phyloP scores from a whole-genome alignment of 352 stramenopile species.

The Pythium phragmiticola region DNA sequence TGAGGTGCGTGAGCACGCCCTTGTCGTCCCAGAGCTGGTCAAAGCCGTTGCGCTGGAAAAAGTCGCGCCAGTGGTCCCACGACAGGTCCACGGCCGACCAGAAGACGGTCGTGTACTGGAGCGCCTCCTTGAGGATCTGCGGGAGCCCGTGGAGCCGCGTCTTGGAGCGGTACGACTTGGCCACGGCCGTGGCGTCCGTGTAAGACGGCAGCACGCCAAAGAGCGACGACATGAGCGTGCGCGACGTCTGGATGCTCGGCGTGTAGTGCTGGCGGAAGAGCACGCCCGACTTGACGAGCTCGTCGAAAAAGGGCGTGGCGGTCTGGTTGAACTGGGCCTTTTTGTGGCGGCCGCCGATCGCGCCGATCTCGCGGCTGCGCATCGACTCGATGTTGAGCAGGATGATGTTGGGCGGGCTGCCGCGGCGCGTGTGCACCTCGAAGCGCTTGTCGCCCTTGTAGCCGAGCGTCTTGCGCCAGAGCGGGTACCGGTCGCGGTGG shows the following conservation, averaged over 20 bases:
- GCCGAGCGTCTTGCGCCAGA: conserved; percentile 20
- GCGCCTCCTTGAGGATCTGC: conserved; percentile 15
- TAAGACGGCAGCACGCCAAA: no score
- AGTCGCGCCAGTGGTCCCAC: conserved; percentile 19
- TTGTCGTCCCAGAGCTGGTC: conserved; percentile 13
- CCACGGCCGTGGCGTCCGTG: conserved; percentile 2
- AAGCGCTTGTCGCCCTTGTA: conserved; percentile 20
- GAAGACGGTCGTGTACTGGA: conserved; percentile 14
- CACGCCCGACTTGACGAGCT: not conserved
- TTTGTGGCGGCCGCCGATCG: conserved; percentile 9
- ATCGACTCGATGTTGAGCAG: conserved; percentile 23
- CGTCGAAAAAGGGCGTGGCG: conserved; percentile 20
- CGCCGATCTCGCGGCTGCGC: conserved; percentile 16
- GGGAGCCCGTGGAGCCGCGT: conserved; percentile 3
- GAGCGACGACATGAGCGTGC: conserved; percentile 10
- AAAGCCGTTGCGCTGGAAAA: conserved; percentile 13
- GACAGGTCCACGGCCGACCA: conserved; percentile 17
- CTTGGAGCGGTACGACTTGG: not conserved
- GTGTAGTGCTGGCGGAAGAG: conserved; percentile 23
- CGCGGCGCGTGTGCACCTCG: not conserved
- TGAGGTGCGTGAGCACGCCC: conserved; percentile 1
- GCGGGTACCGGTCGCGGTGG: conserved; percentile 1
- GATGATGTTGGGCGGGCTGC: conserved; percentile 12
- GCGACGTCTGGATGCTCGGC: conserved; percentile 19
- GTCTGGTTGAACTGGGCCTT: conserved; percentile 12